Conservation (phyloP, 768 basidiomycete species). For the Collybia nuda region DNA sequence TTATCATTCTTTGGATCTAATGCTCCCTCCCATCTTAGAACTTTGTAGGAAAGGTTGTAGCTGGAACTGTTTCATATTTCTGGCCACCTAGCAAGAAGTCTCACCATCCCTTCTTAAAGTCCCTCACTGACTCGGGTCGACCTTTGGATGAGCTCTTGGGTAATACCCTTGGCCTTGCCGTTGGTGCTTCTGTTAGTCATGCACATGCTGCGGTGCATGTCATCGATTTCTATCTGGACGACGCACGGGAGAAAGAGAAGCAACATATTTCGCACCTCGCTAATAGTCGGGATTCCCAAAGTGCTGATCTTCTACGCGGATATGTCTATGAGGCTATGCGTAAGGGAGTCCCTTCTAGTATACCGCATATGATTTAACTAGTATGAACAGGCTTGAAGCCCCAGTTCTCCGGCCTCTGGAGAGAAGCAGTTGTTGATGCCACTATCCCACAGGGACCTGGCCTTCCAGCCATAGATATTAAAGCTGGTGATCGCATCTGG, state of each 20-base stretch:
- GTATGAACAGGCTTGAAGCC: conserved; percentile 29
- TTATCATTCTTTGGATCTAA: not conserved
- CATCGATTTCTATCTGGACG: conserved; percentile 53
- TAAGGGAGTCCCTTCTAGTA: conserved; percentile 20
- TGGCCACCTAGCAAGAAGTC: conserved; percentile 23
- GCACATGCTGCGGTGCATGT: conserved; percentile 47
- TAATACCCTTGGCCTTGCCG: conserved; percentile 44
- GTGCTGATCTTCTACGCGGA: conserved; percentile 37
- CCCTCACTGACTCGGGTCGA: conserved; percentile 33
- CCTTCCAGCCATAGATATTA: conserved; percentile 31
- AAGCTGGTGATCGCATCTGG: conserved; percentile 40
- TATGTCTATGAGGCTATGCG: conserved; percentile 54
- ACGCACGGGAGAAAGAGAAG: conserved; percentile 35
- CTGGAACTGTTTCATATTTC: conserved; percentile 3
- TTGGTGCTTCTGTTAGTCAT: conserved; percentile 44
- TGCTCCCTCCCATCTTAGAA: conserved; percentile 2
- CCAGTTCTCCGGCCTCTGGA: conserved; percentile 41
- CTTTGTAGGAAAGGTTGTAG: conserved; percentile 5
- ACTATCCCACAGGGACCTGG: conserved; percentile 33
- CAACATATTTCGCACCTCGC: conserved; percentile 36
- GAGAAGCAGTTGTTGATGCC: conserved; percentile 29
- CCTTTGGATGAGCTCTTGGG: conserved; percentile 41
- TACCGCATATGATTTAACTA: not conserved
- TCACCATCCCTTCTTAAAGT: conserved; percentile 36
- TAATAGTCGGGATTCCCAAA: conserved; percentile 27